Evolutionary conservation across 768 basidiomycete species (phyloP).

Genomic region (Serendipita sp.): DNA sequence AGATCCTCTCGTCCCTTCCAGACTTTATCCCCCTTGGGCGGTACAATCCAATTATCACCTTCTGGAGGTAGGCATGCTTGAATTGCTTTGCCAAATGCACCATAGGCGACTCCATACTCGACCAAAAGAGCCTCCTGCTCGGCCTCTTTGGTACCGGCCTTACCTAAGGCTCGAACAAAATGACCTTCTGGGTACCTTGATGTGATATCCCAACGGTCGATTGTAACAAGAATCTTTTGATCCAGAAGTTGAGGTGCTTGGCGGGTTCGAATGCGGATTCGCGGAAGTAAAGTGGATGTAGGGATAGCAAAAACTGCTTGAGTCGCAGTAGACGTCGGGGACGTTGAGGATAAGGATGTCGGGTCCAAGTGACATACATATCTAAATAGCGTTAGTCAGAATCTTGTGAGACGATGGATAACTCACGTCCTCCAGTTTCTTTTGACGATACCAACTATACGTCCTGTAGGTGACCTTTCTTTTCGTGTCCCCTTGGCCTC

Average conservation of each 20-base stretch:
- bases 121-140: conserved; percentile 86
- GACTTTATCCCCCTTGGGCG: conserved; percentile 41
- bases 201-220: conserved; percentile 78
- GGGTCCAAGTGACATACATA: conserved; percentile 93
- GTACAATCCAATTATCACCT: conserved; percentile 87
- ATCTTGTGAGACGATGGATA: neutral
- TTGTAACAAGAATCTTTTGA: conserved; percentile 91
- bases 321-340: conserved; percentile 59
- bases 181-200: conserved; percentile 94
- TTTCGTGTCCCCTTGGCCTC: conserved; percentile 17
- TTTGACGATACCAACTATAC: conserved; percentile 81
- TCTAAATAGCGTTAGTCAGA: conserved; percentile 22
- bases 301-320: conserved; percentile 93
- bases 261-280: conserved; percentile 85
- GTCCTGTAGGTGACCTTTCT: conserved; percentile 80
- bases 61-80: conserved; percentile 76
- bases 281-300: conserved; percentile 76
- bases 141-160: conserved; percentile 85
- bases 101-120: conserved; percentile 90
- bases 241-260: conserved; percentile 77
- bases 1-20: conserved; percentile 86
- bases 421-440: conserved; percentile 89
- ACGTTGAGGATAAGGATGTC: conserved; percentile 65
- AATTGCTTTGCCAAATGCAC: conserved; percentile 93
- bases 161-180: conserved; percentile 82